Evolutionary conservation across 2,329 filamentous ascomycete species (phyloP).

Genomic region (Trichoderma afroharzianum): DNA sequence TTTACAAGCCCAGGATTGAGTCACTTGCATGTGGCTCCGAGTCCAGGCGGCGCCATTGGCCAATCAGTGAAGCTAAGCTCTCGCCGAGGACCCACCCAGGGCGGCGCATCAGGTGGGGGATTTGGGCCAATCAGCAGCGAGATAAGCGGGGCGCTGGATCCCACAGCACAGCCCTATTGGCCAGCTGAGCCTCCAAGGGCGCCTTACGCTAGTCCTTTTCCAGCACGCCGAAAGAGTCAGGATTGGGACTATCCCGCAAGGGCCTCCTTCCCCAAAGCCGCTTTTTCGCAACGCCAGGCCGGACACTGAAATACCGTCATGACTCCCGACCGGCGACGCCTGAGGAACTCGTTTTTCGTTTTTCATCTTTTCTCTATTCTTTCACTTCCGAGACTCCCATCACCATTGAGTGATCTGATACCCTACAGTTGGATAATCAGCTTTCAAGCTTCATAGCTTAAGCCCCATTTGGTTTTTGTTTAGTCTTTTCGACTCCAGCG

Average conservation of each 20-base stretch:
- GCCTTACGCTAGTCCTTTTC: slow-evolving; percentile 34
- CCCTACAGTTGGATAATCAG: not conserved
- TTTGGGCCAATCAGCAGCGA: slow-evolving; percentile 26
- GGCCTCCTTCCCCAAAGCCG: slow-evolving; percentile 7
- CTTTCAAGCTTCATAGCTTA: not conserved
- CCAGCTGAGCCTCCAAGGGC: not conserved
- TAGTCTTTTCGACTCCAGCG: slow-evolving; percentile 10
- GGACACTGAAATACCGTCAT: slow-evolving; percentile 35
- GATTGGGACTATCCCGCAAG: slow-evolving; percentile 30
- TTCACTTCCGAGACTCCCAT: not conserved
- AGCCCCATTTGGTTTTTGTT: not conserved
- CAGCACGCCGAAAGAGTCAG: slow-evolving; percentile 45
- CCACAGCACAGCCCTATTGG: slow-evolving; percentile 28
- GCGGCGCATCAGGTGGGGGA: slow-evolving; percentile 28
- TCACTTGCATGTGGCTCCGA: slow-evolving; percentile 26
- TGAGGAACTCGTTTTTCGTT: slow-evolving; percentile 29
- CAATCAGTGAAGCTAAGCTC: slow-evolving; percentile 28
- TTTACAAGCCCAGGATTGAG: slow-evolving; percentile 25
- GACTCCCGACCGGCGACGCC: slow-evolving; percentile 32
- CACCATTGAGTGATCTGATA: not conserved
- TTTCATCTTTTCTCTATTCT: not conserved
- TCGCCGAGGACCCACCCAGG: slow-evolving; percentile 35
- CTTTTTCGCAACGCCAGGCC: slow-evolving; percentile 8
- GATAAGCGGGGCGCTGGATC: slow-evolving; percentile 15
- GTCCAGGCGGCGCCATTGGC: slow-evolving; percentile 26